These are phyloP conservation scores for Heterobasidion occidentale DNA, from an alignment of 1,284 basidiomycete species.

Conservation along the genomic window DNA sequence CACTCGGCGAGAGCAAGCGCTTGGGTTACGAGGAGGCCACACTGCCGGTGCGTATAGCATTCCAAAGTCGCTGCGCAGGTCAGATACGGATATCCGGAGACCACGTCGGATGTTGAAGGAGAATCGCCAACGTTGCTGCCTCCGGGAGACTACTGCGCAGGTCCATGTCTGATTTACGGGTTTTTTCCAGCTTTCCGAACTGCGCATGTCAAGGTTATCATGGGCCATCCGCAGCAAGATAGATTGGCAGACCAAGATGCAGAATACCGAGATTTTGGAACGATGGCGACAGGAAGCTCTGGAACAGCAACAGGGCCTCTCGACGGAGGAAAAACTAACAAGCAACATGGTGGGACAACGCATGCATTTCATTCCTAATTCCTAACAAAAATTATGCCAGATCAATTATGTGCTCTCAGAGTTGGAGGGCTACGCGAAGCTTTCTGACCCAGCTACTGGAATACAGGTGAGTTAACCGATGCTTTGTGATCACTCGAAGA, in stretches of 20 bases:
- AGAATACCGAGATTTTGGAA: constrained; percentile 6
- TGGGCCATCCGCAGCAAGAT: constrained; percentile 10
- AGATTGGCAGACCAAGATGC: constrained; percentile 12
- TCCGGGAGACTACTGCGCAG: too few relatives aligned
- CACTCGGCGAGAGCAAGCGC: too few relatives aligned
- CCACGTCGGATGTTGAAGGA: too few relatives aligned
- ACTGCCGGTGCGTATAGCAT: too few relatives aligned
- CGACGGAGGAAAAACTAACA: background rate
- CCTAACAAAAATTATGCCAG: background rate
- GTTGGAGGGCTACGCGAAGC: constrained; percentile 9
- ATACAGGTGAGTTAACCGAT: constrained; percentile 7
- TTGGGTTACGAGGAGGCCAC: too few relatives aligned
- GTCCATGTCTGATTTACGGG: too few relatives aligned
- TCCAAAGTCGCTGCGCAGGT: too few relatives aligned
- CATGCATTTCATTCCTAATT: background rate
- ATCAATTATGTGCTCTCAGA: constrained; percentile 5
- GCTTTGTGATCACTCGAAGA: background rate
- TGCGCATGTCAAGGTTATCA: constrained; percentile 9
- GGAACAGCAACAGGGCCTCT: constrained; percentile 1
- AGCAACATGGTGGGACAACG: background rate
- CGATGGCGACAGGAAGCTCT: constrained; percentile 11
- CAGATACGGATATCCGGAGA: too few relatives aligned
- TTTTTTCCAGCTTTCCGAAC: constrained; percentile 3
- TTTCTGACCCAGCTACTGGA: constrained; percentile 11
- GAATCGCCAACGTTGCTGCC: too few relatives aligned